Evolutionary conservation across 345 rosid species (phyloP).

Genomic region (Jatropha curcas): DNA sequence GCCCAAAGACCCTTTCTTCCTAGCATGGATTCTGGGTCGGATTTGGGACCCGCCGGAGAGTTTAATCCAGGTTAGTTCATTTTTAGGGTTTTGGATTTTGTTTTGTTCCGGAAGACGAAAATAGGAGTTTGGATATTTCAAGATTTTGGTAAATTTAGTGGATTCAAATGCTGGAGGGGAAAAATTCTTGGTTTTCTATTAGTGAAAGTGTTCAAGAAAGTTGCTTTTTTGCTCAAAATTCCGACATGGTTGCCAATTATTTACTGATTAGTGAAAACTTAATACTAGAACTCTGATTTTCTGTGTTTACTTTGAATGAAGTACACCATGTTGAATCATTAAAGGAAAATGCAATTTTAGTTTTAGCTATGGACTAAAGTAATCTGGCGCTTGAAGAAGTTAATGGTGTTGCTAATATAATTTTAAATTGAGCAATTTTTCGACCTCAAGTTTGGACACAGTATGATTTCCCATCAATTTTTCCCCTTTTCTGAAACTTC

Average conservation of each 20-base stretch:
- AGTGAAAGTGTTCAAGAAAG: too few relatives aligned
- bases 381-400: background rate
- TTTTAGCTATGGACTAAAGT: background rate
- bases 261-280: too few relatives aligned
- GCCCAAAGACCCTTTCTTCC: conserved; percentile 40
- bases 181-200: too few relatives aligned
- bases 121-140: too few relatives aligned
- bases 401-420: background rate
- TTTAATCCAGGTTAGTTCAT: conserved; percentile 35
- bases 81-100: conserved; percentile 27
- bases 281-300: too few relatives aligned
- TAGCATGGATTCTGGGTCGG: conserved; percentile 27
- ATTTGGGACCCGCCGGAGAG: conserved; percentile 38
- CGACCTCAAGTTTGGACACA: background rate
- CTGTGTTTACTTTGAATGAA: background rate
- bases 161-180: too few relatives aligned
- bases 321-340: too few relatives aligned
- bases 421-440: background rate
- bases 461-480: background rate
- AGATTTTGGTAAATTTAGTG: background rate
- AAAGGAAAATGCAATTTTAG: background rate
- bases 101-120: background rate
- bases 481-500: background rate
- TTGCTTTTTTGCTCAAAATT: too few relatives aligned
- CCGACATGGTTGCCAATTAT: too few relatives aligned